Percentiles rank a stretch among this genome's conserved stretches.
phyloP scores from a whole-genome alignment of 2,329 filamentous ascomycete species.

The Hypomyces perniciosus region DNA sequence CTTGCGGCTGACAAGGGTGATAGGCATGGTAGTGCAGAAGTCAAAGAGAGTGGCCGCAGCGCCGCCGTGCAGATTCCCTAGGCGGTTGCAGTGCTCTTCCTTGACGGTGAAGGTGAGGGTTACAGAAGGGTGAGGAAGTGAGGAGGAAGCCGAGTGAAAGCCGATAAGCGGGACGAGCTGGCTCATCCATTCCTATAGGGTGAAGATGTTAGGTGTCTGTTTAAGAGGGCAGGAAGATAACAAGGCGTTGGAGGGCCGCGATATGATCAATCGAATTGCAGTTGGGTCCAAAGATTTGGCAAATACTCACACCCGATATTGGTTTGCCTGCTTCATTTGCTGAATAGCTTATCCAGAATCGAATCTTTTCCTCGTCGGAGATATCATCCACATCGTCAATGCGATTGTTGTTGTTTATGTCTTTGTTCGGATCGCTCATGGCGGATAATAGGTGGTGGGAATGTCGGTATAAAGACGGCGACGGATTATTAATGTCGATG shows the following conservation, averaged over 20 bases:
- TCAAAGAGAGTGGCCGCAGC: slow-evolving; percentile 64
- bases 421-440: slow-evolving; percentile 10
- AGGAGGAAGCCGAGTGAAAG: slow-evolving; percentile 32
- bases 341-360: slow-evolving; percentile 26
- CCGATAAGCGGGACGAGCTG: slow-evolving; percentile 36
- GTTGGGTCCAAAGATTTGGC: too few relatives aligned
- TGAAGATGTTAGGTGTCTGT: not conserved
- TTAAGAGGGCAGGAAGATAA: not conserved
- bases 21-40: slow-evolving; percentile 53
- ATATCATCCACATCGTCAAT: too few relatives aligned
- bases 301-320: slow-evolving; percentile 25
- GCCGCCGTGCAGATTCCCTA: slow-evolving; percentile 54
- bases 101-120: slow-evolving; percentile 46
- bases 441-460: not conserved
- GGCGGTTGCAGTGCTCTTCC: slow-evolving; percentile 45
- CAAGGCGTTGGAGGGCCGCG: too few relatives aligned
- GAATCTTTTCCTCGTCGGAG: slow-evolving; percentile 25
- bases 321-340: slow-evolving; percentile 22
- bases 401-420: slow-evolving; percentile 22
- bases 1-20: slow-evolving; percentile 49
- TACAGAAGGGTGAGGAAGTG: slow-evolving; percentile 31
- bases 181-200: slow-evolving; percentile 39
- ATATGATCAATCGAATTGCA: too few relatives aligned
- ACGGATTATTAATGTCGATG: too few relatives aligned
- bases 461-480: too few relatives aligned